Base-by-base conservation (phyloP, 768 basidiomycete genomes). In the Lanmaoa pseudosensibilis region DNA sequence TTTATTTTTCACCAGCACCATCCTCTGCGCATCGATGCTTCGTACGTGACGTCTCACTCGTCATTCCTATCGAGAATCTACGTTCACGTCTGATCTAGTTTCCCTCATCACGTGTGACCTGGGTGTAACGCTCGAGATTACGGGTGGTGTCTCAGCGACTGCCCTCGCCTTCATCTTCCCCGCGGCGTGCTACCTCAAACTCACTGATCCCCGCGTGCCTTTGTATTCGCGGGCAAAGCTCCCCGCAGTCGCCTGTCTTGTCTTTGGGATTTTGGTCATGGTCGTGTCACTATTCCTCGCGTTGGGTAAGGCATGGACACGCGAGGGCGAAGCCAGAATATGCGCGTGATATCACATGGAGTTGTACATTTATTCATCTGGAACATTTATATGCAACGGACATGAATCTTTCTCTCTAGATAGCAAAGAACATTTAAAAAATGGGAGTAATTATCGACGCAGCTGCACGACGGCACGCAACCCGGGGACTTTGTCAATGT, bases 91-190 rank as follows among this genome's bases (percentile, higher is more conserved):
- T n/a, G 52, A 37, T 47, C 15, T 67, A 95, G 94, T 97, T 56
- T 85, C 96, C 5, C 79, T 98, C 52, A 80, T 94, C 55, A 98
- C 96, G 2, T 97, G 94, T 69, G 96, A 99, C 71, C 82, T 99
- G 15, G 97, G 97, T n/a, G 88, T 98, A 44, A 97, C 96, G 76
- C 86, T 99, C 38, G 97, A 99, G 76, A 90, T 99, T 43, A 95
- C 94, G 0, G 97, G 97, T n/a, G 96, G 96, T n/a, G 82, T 92
- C 12, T 92, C 92, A 15, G 92, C 92, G 6, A 93, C 94, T 0
- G 85, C 93, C 0, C 81, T 98, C 11, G 96, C 96, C 4, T 98
- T 87, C 75, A 94, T 98, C 60, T 94, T 94, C 69, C 90, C 93
- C 11, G 88, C 93, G 0, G 86, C 84, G 3, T 96, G 93, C 70